Base-by-base conservation (phyloP, 192 early-diverging fungal species). In the Thamnidium elegans region DNA sequence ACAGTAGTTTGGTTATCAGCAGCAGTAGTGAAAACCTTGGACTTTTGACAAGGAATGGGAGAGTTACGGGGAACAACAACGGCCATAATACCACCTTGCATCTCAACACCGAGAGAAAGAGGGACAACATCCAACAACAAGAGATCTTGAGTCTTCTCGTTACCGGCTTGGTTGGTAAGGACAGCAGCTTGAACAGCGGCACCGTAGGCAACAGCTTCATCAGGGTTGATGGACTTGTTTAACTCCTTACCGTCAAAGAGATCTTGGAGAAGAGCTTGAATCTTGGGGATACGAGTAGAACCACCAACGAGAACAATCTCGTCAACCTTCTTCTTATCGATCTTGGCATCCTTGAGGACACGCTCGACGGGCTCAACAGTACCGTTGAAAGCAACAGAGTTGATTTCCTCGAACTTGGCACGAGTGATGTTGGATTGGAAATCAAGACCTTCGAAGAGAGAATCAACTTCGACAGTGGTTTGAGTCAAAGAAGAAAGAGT, bases 231-330 rank as follows among this genome's bases (percentile, higher is more conserved):
- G 51, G 87, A 93, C 91, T 94, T 96, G 93, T 95, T 95, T 71
- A 91, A 92, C 81, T 99, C 94, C 88, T 99, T 99, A 75, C 95
- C 95, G 86, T 93, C 90, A 81, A 99, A 99, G 78, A 88, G 95
- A 82, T 97, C 94, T 84, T 96, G 94, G 61, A 93, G 76, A 52
- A 92, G 81, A 51, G 87, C 74, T 77, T 92, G 89, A 68, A 99
- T 92, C 88, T 94, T 95, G 86, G 96, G 94, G 80, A 97, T 97
- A 88, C 96, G 95, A 65, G 95, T 96, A 51, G 95, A 97, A 67
- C 95, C 94, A 69, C 95, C 96, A 58, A 97, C 96, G 44, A 97
- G 84, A 69, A 97, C 96, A 68, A 99, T 95, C 70, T 96, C 92
- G 72, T 89, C 72, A 65, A 93, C 80, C 50, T 87, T 80, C 65